Conservation (phyloP, 2,329 filamentous ascomycete genomes). For the Claviceps citrina region DNA sequence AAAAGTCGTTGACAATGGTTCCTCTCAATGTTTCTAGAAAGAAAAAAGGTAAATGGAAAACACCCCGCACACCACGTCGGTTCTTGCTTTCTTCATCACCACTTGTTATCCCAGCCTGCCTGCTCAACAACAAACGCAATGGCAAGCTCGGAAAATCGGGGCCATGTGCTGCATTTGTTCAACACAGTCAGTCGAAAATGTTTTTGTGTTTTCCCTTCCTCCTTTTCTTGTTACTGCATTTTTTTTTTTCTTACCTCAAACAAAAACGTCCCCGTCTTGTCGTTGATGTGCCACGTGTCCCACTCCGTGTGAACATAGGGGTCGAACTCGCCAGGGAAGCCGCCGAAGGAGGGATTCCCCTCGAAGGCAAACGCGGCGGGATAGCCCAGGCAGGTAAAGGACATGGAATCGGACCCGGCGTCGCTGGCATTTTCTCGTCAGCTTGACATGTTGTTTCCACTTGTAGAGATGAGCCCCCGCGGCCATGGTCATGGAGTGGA, state of each 20-base stretch:
- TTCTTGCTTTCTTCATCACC: constrained; percentile 15
- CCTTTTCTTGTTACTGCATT: too few species aligned
- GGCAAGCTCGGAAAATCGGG: constrained; percentile 23
- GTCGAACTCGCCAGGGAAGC: constrained; percentile 20
- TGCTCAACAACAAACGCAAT: constrained; percentile 25
- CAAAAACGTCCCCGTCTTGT: constrained; percentile 23
- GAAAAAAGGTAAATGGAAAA: too few species aligned
- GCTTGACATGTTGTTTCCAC: background rate
- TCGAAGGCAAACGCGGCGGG: constrained; percentile 24
- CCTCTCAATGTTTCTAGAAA: too few species aligned
- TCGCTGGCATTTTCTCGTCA: constrained; percentile 10
- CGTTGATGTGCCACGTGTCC: constrained; percentile 24
- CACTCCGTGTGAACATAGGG: constrained; percentile 22
- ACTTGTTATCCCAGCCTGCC: constrained; percentile 24
- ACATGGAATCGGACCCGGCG: constrained; percentile 27
- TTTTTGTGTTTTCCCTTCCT: too few species aligned
- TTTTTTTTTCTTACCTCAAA: constrained; percentile 15
- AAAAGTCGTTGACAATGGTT: too few species aligned
- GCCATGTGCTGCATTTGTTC: constrained; percentile 22
- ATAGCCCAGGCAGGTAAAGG: constrained; percentile 23
- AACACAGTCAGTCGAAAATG: background rate
- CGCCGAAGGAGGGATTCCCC: constrained; percentile 19
- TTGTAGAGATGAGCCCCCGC: too few species aligned
- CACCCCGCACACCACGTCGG: too few species aligned
- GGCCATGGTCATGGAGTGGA: background rate